phyloP scores from a whole-genome alignment of 768 basidiomycete species.

The Dacryopinax primogenitus region DNA sequence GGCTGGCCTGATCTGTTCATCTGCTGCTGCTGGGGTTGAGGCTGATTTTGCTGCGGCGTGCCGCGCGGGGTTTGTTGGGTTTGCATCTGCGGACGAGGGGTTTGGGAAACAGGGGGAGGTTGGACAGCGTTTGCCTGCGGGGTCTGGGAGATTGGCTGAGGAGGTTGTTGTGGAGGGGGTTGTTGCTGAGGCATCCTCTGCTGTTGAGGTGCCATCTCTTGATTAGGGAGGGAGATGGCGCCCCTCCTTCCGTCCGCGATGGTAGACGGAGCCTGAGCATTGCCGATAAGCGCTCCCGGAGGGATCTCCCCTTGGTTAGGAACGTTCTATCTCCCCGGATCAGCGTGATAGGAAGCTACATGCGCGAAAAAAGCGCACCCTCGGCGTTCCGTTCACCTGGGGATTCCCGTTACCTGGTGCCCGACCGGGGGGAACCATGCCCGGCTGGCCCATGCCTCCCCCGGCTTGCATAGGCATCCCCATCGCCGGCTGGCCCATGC shows the following conservation, averaged over 20 bases:
- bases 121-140: not conserved
- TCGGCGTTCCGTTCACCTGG: not conserved
- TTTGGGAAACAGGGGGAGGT: not conserved
- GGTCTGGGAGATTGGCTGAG: not conserved
- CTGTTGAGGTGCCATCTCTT: not conserved
- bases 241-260: not conserved
- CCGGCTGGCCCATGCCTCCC: not conserved
- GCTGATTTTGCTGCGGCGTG: conserved; percentile 4
- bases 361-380: not conserved
- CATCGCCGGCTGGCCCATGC: not conserved
- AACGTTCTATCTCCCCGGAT: not conserved
- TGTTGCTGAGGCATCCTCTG: conserved; percentile 2
- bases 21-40: conserved; percentile 11
- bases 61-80: not conserved
- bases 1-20: not conserved
- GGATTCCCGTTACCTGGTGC: not conserved
- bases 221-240: not conserved
- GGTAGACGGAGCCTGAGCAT: not conserved
- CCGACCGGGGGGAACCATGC: not conserved
- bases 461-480: not conserved
- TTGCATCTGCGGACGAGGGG: conserved; percentile 1
- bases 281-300: not conserved
- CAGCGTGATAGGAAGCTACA: not conserved
- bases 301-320: not conserved
- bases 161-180: not conserved